Evolutionary conservation across 345 rosid genomes (phyloP), one percentile per base, ranked within the genome.

Genomic region (Camelina hispida): DNA sequence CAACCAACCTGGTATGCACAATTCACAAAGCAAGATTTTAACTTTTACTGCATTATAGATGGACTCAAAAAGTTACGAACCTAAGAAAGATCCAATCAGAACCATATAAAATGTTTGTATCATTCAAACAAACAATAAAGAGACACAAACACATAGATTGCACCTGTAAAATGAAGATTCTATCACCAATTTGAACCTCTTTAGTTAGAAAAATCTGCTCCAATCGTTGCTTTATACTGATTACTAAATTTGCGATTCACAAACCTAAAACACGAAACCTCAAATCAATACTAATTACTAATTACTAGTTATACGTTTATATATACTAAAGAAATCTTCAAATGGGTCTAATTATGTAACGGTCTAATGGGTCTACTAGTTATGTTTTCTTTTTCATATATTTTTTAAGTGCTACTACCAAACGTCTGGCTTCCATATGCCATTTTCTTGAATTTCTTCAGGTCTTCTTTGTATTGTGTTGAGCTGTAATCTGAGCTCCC

Each of bases 191-290:
- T 44, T 88, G 87, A 68, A 93, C 90, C 84, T 93, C 98, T 81
- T 91, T 91, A 6, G 96, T 89, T 77, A 93, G 82, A 20, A 81
- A 93, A 93, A 85, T 93, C 98, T 3, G 93, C 96, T 71, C 97
- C 98, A 35, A 93, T 93, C 12, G 98, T 91, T 0, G 98, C 97
- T 81, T 91, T 94, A 76, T 94, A 94, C 78, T 94, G 97, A 80
- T 89, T 94, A 62, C 91, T 91, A 62, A 94, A 94, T 76, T 88
- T 94, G 2, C 88, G 87, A 74, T 94, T 94, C 84, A 94, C 97
- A 76, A 85, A 91, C 85, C 98, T 91, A 82, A 28, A 80, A 10
- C 23, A 18, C 22, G 12, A 30, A 69, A 18, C 28, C 20, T 28
- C 15, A 28, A 61, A 20, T 43, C 52, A 13, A 28, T 28, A 28